Base-by-base conservation (phyloP, 768 basidiomycete genomes). In the Mycena metata region DNA sequence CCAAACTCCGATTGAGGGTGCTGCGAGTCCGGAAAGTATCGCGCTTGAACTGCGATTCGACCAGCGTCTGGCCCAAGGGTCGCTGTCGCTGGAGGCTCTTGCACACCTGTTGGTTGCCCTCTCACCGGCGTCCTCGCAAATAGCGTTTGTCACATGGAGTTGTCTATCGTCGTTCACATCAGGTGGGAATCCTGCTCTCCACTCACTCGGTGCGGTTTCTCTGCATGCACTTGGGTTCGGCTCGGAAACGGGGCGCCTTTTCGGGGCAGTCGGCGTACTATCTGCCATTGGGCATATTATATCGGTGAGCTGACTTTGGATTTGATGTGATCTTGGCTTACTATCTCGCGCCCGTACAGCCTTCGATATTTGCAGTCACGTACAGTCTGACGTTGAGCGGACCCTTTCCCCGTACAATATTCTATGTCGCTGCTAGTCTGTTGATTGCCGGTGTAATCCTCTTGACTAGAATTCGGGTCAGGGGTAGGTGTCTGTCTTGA, bases 191-290 rank as follows among this genome's bases (percentile, higher is more conserved):
- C 92, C 93, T 0, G 70, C 70, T 3, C 76, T 88, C 58, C 90
- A 93, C 67, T 92, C 91, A n/a, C 82, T 95, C 11, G 84, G 83
- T 17, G 93, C 91, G 0, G 81, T 94, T 6, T 91, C 88, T 71
- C 83, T 92, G n/a, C 87, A 86, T 73, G 85, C 84, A 6, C 81
- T 80, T 76, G 83, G 85, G 42, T 76, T 74, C 59, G 80, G 82
- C 59, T 77, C 80, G 23, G 83, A 86, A 67, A 82, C 83, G 8
- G 93, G 92, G 0, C 83, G 87, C 23, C 74, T 94, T 42, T 92
- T 94, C 61, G 92, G 92, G 16, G 91, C 91, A 1, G 80, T 94
- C 63, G 89, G 91, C 3, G 86, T 92, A 17, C 75, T 94, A 47
- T 86, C 89, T 60, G 90, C 92, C 0, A 76, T 89, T 11, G 89